Evolutionary conservation across 805 yeast genomes (phyloP).

Genomic region (Starmerella sp.): DNA sequence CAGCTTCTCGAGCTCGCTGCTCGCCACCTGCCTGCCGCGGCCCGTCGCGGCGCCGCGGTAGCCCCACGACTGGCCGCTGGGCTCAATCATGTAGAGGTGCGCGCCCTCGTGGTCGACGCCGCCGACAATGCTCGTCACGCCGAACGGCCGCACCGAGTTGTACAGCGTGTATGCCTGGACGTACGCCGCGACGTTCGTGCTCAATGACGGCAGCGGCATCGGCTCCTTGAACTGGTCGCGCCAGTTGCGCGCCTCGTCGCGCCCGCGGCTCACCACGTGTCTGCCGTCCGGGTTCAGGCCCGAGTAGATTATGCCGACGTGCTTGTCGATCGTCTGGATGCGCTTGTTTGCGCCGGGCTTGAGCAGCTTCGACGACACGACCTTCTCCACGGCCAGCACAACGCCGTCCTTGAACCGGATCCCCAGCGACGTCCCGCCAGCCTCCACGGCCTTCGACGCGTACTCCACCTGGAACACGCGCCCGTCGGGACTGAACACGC

Average conservation of each 20-base stretch:
- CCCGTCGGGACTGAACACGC: conserved; percentile 72
- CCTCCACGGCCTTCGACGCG: conserved; percentile 94
- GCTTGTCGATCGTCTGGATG: conserved; percentile 87
- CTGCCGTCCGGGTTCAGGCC: conserved; percentile 96
- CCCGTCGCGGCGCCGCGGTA: conserved; percentile 96
- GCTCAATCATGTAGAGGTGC: conserved; percentile 93
- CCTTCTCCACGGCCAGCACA: conserved; percentile 95
- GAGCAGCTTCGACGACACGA: conserved; percentile 71
- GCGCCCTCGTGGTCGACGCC: conserved; percentile 87
- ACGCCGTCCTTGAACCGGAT: conserved; percentile 86
- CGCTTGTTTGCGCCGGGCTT: conserved; percentile 83
- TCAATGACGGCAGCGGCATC: conserved; percentile 67
- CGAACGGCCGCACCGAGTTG: conserved; percentile 96
- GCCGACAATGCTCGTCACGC: conserved; percentile 83
- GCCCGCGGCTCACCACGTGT: conserved; percentile 79
- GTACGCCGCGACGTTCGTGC: conserved; percentile 78
- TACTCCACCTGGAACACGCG: conserved; percentile 86
- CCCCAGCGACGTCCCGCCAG: conserved; percentile 92
- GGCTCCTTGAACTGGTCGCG: conserved; percentile 65
- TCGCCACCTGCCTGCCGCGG: conserved; percentile 96
- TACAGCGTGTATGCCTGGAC: conserved; percentile 93
- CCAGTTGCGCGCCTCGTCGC: conserved; percentile 80
- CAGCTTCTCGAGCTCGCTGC: conserved; percentile 87
- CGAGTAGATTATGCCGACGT: conserved; percentile 87
- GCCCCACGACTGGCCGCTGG: conserved; percentile 97